Evolutionary conservation across 192 early-diverging fungal genomes (phyloP).

Genomic region (Geranomyces michiganensis): DNA sequence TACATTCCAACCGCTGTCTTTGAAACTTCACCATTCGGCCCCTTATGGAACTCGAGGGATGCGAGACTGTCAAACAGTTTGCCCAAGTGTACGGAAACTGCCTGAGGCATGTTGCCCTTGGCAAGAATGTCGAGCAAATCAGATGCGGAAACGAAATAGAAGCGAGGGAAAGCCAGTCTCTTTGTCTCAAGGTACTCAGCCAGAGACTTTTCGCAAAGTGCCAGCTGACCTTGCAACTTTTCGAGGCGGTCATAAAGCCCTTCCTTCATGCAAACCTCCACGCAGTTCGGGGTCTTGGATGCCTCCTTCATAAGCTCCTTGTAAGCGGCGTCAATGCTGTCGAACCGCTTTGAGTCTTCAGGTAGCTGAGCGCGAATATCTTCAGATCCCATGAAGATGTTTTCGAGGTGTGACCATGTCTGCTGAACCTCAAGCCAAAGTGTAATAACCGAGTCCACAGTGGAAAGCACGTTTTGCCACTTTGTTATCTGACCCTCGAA

Average conservation of each 20-base stretch:
- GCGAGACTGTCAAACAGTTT: conserved; percentile 67
- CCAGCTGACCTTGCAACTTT: conserved; percentile 58
- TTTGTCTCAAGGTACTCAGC: conserved; percentile 70
- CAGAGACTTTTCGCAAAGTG: conserved; percentile 68
- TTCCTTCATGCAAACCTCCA: conserved; percentile 60
- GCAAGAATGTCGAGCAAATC: conserved; percentile 69
- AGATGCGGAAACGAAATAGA: conserved; percentile 68
- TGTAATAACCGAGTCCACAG: conserved; percentile 60
- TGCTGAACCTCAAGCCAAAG: conserved; percentile 69
- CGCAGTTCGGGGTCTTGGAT: conserved; percentile 60
- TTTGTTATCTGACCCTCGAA: conserved; percentile 67
- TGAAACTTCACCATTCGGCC: conserved; percentile 51
- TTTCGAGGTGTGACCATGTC: conserved; percentile 68
- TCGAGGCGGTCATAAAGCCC: conserved; percentile 61
- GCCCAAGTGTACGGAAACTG: conserved; percentile 59
- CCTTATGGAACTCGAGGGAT: conserved; percentile 55
- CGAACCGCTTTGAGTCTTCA: conserved; percentile 67
- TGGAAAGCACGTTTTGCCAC: conserved; percentile 65
- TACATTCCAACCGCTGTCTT: conserved; percentile 71
- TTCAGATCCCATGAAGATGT: conserved; percentile 70
- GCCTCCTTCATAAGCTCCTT: conserved; percentile 62
- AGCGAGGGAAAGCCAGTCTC: conserved; percentile 64
- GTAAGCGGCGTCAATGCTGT: conserved; percentile 61
- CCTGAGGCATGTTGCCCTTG: conserved; percentile 65
- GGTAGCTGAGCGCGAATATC: conserved; percentile 68